phyloP scores from a whole-genome alignment of 2,329 filamentous ascomycete species.

The Aspergillus nomiae region DNA sequence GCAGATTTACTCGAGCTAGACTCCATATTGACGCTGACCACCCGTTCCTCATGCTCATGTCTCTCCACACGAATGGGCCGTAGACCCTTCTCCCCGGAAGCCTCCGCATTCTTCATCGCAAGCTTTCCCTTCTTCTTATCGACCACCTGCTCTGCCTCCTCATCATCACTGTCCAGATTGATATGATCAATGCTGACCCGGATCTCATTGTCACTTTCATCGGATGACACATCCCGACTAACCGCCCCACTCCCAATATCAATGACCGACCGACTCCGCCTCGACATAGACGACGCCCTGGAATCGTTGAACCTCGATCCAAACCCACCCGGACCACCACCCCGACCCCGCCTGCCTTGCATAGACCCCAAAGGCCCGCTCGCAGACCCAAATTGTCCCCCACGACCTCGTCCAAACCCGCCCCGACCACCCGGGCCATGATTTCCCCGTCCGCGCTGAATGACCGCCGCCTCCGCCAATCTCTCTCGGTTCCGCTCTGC shows the following conservation, averaged over 20 bases:
- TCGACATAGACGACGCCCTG: slow-evolving; percentile 30
- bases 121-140: slow-evolving; percentile 37
- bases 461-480: slow-evolving; percentile 43
- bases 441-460: slow-evolving; percentile 35
- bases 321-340: slow-evolving; percentile 21
- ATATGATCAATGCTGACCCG: slow-evolving; percentile 61
- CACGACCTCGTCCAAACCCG: slow-evolving; percentile 33
- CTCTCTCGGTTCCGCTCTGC: slow-evolving; percentile 43
- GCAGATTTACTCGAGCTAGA: slow-evolving; percentile 50
- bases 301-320: slow-evolving; percentile 22
- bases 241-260: slow-evolving; percentile 24
- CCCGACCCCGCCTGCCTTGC: slow-evolving; percentile 27
- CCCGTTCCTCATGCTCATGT: slow-evolving; percentile 57
- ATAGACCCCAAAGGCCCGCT: slow-evolving; percentile 31
- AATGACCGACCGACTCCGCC: slow-evolving; percentile 32
- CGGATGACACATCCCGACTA: slow-evolving; percentile 40
- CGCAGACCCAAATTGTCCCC: slow-evolving; percentile 29
- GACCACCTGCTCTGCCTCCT: slow-evolving; percentile 35
- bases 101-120: slow-evolving; percentile 25
- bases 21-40: slow-evolving; percentile 57
- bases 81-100: slow-evolving; percentile 32
- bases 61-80: slow-evolving; percentile 59
- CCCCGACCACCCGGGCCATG: slow-evolving; percentile 31
- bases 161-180: slow-evolving; percentile 57
- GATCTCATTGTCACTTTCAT: slow-evolving; percentile 50